Base-by-base conservation (phyloP, 345 rosid genomes). In the Citrus medica region DNA sequence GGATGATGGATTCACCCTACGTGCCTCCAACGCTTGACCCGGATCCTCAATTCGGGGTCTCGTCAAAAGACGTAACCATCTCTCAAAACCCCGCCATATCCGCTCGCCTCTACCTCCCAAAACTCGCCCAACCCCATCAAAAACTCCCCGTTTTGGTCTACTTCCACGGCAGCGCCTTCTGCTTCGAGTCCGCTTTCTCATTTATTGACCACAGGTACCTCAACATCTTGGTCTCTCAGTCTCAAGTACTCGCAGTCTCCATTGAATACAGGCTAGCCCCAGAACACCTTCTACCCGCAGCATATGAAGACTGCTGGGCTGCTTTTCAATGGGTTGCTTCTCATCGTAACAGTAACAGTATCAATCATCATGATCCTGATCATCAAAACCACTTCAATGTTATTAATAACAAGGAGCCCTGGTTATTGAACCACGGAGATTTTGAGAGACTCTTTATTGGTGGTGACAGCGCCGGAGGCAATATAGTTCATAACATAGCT, bases 231-330 rank as follows among this genome's bases (percentile, higher is more conserved):
- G 85, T 76, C n/a, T 69, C 79, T 16, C 64, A 75, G 27, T 82
- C 87, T 13, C 48, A 78, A 59, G 71, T 80, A 3, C 35, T 87
- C 1, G 76, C 74, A 1, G 82, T 87, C 71, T 82, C 87, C 5
- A 63, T 87, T 6, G 88, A 87, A 70, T 85, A 87, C 83, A 64
- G 90, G 61, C 73, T 79, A n/a, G 86, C 85, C 55, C 88, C 86
- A 2, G 88, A 84, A 58, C 73, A 83, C 67, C 82, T 71, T 25
- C 76, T 87, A 33, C 86, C 86, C 9, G 30, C 76, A 4, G 82
- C 80, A 1, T 87, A 81, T 46, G 80, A 87, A 9, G 90, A 85
- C 27, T 81, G 81, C 46, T 82, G 85, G 88, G 69, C 81, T 16
- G 87, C 78, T 4, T 83, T 87, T 14, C 80, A 83, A 32, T 83